These are phyloP conservation scores for Zygnema cylindricum DNA, from an alignment of 139 green algal genomes.

Conservation along the genomic window DNA sequence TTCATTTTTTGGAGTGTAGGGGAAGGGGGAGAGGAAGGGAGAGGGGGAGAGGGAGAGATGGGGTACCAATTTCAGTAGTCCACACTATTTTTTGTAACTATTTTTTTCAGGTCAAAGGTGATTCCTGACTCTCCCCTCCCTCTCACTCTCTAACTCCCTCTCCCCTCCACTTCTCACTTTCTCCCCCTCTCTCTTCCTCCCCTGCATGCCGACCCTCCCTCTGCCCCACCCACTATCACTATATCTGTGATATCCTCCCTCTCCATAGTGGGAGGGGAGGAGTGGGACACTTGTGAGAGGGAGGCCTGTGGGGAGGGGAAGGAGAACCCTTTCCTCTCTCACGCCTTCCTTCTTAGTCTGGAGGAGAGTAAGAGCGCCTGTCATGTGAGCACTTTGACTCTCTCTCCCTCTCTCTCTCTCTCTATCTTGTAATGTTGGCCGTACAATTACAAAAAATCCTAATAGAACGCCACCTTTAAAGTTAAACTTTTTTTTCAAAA, in stretches of 20 bases:
- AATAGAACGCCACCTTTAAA: too few species aligned
- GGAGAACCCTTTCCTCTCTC: conserved; percentile 46
- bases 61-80: too few species aligned
- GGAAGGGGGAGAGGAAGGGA: too few species aligned
- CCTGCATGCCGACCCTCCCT: not conserved
- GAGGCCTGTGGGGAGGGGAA: conserved; percentile 30
- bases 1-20: too few species aligned
- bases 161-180: too few species aligned
- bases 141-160: too few species aligned
- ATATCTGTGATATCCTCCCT: conserved; percentile 34
- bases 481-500: too few species aligned
- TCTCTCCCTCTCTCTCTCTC: not conserved
- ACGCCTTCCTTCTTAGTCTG: conserved; percentile 51
- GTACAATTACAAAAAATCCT: too few species aligned
- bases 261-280: conserved; percentile 18
- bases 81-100: too few species aligned
- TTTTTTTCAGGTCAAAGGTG: too few species aligned
- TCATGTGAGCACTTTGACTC: conserved; percentile 21
- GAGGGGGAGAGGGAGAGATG: too few species aligned
- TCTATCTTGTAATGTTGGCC: too few species aligned
- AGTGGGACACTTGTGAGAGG: conserved; percentile 49
- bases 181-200: not conserved
- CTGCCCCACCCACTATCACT: conserved; percentile 4
- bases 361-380: conserved; percentile 42
- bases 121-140: not conserved